Conservation (phyloP, 2,329 filamentous ascomycete species). For the Colletotrichum lindemuthianum region DNA sequence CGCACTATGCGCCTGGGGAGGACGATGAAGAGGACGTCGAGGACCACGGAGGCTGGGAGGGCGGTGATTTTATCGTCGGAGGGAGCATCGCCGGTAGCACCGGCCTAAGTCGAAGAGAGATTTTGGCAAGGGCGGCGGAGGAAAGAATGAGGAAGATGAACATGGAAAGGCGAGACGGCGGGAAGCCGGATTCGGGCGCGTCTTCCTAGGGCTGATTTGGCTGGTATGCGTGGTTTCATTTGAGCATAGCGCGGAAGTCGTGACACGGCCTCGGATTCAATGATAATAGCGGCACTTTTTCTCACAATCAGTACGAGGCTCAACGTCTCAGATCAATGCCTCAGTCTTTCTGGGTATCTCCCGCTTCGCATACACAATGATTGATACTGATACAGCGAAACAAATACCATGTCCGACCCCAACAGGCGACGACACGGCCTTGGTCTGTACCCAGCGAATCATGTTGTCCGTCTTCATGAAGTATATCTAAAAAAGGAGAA, state of each 20-base stretch:
- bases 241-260: not conserved
- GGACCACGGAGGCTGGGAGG: conserved; percentile 81
- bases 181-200: conserved; percentile 31
- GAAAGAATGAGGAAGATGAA: conserved; percentile 65
- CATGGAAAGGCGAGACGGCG: conserved; percentile 40
- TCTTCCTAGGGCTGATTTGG: conserved; percentile 9
- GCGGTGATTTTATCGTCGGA: conserved; percentile 81
- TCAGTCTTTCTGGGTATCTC: not conserved
- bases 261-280: not conserved
- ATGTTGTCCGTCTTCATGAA: conserved; percentile 23
- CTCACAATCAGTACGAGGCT: not conserved
- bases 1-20: conserved; percentile 63
- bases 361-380: conserved; percentile 1
- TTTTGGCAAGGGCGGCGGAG: conserved; percentile 79
- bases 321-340: not conserved
- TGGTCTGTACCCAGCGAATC: conserved; percentile 2
- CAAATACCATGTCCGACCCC: not conserved
- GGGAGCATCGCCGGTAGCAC: conserved; percentile 58
- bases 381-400: not conserved
- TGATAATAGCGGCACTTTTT: no score
- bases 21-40: conserved; percentile 65
- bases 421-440: not conserved
- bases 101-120: conserved; percentile 75
- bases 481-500: conserved; percentile 7
- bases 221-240: no score